Evolutionary conservation across 768 basidiomycete species (phyloP).

Genomic region (Lactarius hengduanensis): DNA sequence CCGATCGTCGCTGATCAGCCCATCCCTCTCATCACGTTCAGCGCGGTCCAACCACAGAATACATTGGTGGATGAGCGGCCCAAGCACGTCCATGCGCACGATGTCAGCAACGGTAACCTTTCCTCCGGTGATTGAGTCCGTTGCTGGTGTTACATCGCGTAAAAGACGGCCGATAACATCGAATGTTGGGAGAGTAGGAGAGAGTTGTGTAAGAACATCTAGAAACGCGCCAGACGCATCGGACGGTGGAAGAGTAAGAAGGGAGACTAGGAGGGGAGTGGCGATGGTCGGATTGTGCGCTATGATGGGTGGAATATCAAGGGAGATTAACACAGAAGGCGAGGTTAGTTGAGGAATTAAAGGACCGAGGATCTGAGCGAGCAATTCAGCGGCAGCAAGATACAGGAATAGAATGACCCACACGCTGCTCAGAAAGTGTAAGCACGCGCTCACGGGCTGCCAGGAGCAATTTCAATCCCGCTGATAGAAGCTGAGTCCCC

Average conservation of each 20-base stretch:
- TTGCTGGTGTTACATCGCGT: slow-evolving; percentile 54
- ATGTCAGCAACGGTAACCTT: slow-evolving; percentile 63
- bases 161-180: slow-evolving; percentile 70
- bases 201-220: slow-evolving; percentile 61
- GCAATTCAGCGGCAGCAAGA: neutral
- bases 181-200: slow-evolving; percentile 71
- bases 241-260: slow-evolving; percentile 45
- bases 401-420: slow-evolving; percentile 36
- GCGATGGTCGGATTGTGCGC: slow-evolving; percentile 69
- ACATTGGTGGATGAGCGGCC: slow-evolving; percentile 67
- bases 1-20: slow-evolving; percentile 67
- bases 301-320: slow-evolving; percentile 65
- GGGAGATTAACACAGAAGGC: slow-evolving; percentile 58
- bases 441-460: slow-evolving; percentile 70
- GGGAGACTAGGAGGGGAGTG: slow-evolving; percentile 59
- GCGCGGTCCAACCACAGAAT: slow-evolving; percentile 70
- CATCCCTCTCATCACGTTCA: slow-evolving; percentile 67
- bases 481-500: slow-evolving; percentile 55
- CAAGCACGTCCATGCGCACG: slow-evolving; percentile 62
- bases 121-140: slow-evolving; percentile 41
- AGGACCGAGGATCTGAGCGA: slow-evolving; percentile 51
- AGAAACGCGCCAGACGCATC: slow-evolving; percentile 49
- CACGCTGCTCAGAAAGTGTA: slow-evolving; percentile 73
- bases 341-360: slow-evolving; percentile 44
- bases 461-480: slow-evolving; percentile 66